Evolutionary conservation across 2,329 filamentous ascomycete genomes (phyloP).

Genomic region (Cladosporium sp.): DNA sequence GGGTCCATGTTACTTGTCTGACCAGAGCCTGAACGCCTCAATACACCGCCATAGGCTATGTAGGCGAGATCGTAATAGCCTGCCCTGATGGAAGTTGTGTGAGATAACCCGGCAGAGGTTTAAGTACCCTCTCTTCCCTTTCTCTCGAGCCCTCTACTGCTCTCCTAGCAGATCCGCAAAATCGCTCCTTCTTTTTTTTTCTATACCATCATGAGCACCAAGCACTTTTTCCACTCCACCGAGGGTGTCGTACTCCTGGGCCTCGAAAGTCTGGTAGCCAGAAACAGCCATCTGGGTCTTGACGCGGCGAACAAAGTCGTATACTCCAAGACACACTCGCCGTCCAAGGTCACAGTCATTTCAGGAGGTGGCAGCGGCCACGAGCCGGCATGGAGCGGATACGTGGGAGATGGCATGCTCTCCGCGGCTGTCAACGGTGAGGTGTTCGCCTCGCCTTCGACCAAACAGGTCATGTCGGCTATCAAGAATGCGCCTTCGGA

Average conservation of each 20-base stretch:
- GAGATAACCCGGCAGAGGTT: background rate
- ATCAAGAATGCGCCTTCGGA: constrained; percentile 43
- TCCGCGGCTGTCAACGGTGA: constrained; percentile 45
- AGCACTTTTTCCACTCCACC: constrained; percentile 51
- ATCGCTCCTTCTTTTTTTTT: background rate
- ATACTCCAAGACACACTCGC: constrained; percentile 41
- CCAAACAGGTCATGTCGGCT: constrained; percentile 47
- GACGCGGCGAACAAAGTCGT: constrained; percentile 46
- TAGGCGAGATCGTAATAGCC: constrained; percentile 2
- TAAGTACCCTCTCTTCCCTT: constrained; percentile 1
- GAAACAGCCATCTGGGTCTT: constrained; percentile 42
- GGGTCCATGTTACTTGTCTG: background rate
- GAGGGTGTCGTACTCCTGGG: constrained; percentile 48
- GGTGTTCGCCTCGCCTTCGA: constrained; percentile 45
- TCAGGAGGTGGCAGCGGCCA: constrained; percentile 46
- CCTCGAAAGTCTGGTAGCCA: constrained; percentile 42
- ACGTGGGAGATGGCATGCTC: constrained; percentile 46
- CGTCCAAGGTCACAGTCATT: constrained; percentile 41
- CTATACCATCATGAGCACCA: constrained; percentile 43
- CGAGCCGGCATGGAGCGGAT: constrained; percentile 47
- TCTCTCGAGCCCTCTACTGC: background rate
- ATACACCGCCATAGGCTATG: constrained; percentile 3
- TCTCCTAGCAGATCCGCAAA: background rate
- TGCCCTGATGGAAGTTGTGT: background rate
- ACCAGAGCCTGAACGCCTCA: constrained; percentile 7